phyloP scores from a whole-genome alignment of 1,284 basidiomycete species.

The Boletus semigastroideus region DNA sequence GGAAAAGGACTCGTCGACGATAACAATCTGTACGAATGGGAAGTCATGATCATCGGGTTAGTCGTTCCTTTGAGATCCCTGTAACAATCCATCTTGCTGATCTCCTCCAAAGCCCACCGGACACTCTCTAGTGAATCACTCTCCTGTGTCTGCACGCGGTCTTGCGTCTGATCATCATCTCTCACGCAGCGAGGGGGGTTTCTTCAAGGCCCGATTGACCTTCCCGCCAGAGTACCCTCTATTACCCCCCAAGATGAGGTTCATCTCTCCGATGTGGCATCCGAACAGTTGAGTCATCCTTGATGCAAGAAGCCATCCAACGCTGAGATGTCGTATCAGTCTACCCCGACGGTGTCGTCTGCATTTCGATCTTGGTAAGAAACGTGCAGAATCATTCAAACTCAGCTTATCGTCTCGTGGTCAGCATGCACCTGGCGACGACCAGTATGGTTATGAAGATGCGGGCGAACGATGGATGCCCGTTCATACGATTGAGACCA shows the following conservation, averaged over 20 bases:
- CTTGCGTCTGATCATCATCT: constrained; percentile 5
- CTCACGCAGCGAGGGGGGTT: constrained; percentile 80
- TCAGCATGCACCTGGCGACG: constrained; percentile 93
- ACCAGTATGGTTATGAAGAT: constrained; percentile 98
- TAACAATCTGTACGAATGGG: constrained; percentile 92
- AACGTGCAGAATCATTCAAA: background rate
- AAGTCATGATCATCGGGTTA: constrained; percentile 89
- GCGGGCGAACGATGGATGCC: constrained; percentile 98
- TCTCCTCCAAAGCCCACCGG: constrained; percentile 63
- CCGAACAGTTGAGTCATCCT: constrained; percentile 77
- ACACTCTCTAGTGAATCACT: constrained; percentile 81
- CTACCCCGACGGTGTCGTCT: constrained; percentile 87
- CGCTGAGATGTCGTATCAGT: constrained; percentile 48
- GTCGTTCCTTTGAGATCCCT: constrained; percentile 29
- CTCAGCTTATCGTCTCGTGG: constrained; percentile 6
- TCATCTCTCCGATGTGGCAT: constrained; percentile 98
- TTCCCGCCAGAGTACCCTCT: constrained; percentile 93
- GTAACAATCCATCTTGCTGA: constrained; percentile 16
- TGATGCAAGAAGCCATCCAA: constrained; percentile 1
- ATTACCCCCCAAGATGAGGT: constrained; percentile 93
- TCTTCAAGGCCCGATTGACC: constrained; percentile 84
- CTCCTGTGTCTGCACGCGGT: constrained; percentile 6
- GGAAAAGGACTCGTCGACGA: constrained; percentile 85
- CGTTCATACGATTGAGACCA: constrained; percentile 95
- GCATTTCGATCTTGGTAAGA: constrained; percentile 93